phyloP scores from a whole-genome alignment of 2,329 filamentous ascomycete genomes.

The Fusarium solani-melongenae region DNA sequence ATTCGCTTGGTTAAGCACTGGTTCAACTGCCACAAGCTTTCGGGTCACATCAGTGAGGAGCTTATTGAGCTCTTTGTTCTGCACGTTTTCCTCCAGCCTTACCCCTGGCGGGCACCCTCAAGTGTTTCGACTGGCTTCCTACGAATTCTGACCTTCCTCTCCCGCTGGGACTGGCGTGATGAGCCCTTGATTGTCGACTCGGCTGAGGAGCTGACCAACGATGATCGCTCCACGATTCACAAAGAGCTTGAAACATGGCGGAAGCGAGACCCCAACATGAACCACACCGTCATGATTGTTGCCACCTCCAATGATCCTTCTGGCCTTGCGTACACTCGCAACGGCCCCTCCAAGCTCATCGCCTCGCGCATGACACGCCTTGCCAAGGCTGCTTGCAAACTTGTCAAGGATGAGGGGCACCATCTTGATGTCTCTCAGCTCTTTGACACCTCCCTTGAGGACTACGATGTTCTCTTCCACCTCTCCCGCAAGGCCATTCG shows the following conservation, averaged over 20 bases:
- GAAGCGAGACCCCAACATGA: conserved; percentile 89
- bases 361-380: conserved; percentile 85
- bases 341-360: conserved; percentile 80
- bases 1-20: conserved; percentile 90
- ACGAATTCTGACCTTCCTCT: conserved; percentile 81
- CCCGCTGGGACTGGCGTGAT: conserved; percentile 91
- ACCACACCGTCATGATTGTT: conserved; percentile 82
- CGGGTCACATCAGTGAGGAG: conserved; percentile 80
- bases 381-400: conserved; percentile 77
- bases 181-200: conserved; percentile 83
- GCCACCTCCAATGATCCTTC: conserved; percentile 82
- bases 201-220: conserved; percentile 69
- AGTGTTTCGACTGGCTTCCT: conserved; percentile 84
- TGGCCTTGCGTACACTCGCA: conserved; percentile 82
- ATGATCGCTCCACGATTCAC: conserved; percentile 71
- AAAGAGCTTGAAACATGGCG: conserved; percentile 86
- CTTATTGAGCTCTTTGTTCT: conserved; percentile 86
- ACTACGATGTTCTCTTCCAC: conserved; percentile 89
- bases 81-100: conserved; percentile 81
- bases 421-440: conserved; percentile 64
- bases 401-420: conserved; percentile 65
- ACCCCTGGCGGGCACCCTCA: conserved; percentile 82
- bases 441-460: conserved; percentile 77
- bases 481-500: conserved; percentile 68
- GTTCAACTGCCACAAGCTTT: conserved; percentile 86